phyloP scores from a whole-genome alignment of 2,329 filamentous ascomycete genomes.

The Diaporthe eres region DNA sequence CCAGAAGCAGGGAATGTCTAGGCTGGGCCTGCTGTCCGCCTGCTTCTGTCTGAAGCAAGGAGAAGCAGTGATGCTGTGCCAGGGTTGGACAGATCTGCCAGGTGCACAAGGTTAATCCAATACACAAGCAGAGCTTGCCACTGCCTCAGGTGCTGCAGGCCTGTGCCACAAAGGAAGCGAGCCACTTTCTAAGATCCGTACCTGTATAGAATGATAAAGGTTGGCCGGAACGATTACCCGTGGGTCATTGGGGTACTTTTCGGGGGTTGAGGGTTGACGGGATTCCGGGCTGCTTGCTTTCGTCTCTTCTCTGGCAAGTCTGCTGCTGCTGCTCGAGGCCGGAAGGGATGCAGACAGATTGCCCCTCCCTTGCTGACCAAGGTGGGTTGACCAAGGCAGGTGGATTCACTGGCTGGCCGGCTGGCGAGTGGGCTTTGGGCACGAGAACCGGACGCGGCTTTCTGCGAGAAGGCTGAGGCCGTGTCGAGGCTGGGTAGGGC shows the following conservation, averaged over 20 bases:
- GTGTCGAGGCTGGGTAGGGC: constrained; percentile 21
- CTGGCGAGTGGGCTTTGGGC: constrained; percentile 20
- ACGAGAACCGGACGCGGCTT: constrained; percentile 23
- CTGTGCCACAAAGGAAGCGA: constrained; percentile 39
- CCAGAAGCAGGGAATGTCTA: constrained; percentile 33
- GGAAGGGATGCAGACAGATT: constrained; percentile 36
- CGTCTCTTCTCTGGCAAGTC: constrained; percentile 10
- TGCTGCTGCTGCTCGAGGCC: constrained; percentile 11
- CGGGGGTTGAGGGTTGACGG: not conserved
- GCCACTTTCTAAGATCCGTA: constrained; percentile 30
- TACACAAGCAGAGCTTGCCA: constrained; percentile 32
- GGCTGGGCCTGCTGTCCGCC: constrained; percentile 21
- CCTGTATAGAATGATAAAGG: constrained; percentile 21
- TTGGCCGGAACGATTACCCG: constrained; percentile 24
- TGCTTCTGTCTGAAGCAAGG: constrained; percentile 24
- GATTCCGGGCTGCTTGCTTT: constrained; percentile 5
- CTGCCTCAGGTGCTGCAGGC: constrained; percentile 39
- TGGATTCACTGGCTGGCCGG: constrained; percentile 26
- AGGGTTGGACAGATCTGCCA: constrained; percentile 33
- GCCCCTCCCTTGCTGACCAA: constrained; percentile 36
- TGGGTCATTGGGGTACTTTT: constrained; percentile 14
- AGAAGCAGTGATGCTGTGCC: constrained; percentile 37
- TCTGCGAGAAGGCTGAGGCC: constrained; percentile 31
- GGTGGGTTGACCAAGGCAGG: constrained; percentile 28
- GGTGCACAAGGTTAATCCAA: constrained; percentile 28